Evolutionary conservation across 257 asterid species (phyloP), one percentile per base, ranked within the genome.

Genomic region (Solanum bulbocastanum): DNA sequence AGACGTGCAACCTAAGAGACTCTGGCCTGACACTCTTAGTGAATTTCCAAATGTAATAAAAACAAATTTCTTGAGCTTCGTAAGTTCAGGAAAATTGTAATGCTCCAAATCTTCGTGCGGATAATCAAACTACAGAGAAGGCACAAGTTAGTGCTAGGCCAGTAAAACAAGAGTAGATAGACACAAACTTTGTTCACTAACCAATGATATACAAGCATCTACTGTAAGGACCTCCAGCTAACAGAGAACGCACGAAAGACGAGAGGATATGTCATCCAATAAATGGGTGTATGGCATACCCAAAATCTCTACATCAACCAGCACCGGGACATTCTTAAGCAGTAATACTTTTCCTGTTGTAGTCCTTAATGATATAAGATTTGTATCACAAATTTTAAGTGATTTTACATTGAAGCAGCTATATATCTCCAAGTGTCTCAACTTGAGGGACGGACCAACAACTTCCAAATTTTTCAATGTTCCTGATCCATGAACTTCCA

Each of bases 1-100:
- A 56, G 94, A 89, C 20, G 94, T 89, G 87, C 90, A 92, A 44
- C 91, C 93, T 86, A 94, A 94, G 71, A 94, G 94, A 87, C 92
- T 83, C 44, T 93, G 93, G 58, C 93, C 95, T 60, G 86, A 69
- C 92, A 13, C 56, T 46, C 56, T 46, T 13, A 14, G 56, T 46
- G 56, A 46, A 46, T 46, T 4, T 23, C 94, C 92, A 82, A 91
- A 93, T 81, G 91, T 87, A 88, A 89, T 90, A 9, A 93, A 83
- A 83, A 93, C 89, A 39, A 94, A 92, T 90, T 91, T 91, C 92
- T 91, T 91, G 69, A 94, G 94, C 36, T 92, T 92, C 10, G 93
- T 93, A 86, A 92, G 86, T 87, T 89, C 85, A 56, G 93, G 93
- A 84, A 92, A 91, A 58, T 88, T 83, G 32, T 83, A 86, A 46